Percentiles rank a stretch among this genome's conserved stretches.
These are phyloP conservation scores for Rosa chinensis DNA, from an alignment of 306 rosid species.

Conservation along the genomic window DNA sequence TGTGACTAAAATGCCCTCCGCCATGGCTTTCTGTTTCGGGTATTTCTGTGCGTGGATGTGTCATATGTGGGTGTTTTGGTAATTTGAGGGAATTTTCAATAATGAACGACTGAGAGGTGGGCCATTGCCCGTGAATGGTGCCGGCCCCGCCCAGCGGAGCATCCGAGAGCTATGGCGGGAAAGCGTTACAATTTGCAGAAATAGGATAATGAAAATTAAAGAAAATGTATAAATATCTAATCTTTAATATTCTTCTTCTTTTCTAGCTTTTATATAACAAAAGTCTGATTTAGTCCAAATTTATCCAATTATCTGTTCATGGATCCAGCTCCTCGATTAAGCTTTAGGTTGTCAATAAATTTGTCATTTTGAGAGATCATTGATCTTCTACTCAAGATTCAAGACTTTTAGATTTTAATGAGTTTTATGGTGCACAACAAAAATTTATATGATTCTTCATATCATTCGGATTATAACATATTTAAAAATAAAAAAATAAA, in stretches of 20 bases:
- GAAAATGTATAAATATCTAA: neutral
- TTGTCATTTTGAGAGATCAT: too few relatives aligned
- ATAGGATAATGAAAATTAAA: neutral
- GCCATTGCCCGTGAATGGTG: neutral
- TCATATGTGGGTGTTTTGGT: constrained; percentile 10
- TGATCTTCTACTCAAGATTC: too few relatives aligned
- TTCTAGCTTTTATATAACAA: too few relatives aligned
- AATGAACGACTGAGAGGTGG: neutral
- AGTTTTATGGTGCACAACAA: too few relatives aligned
- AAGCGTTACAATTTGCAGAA: neutral
- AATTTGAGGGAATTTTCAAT: neutral
- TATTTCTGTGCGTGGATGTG: neutral
- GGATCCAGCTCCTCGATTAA: too few relatives aligned
- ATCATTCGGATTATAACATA: too few relatives aligned
- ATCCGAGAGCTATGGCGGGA: constrained; percentile 19
- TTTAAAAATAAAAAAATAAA: too few relatives aligned
- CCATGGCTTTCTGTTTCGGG: neutral
- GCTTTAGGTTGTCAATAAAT: too few relatives aligned
- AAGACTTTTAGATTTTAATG: too few relatives aligned
- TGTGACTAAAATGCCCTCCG: constrained; percentile 2
- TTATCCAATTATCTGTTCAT: too few relatives aligned
- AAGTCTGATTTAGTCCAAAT: too few relatives aligned
- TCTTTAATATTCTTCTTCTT: neutral
- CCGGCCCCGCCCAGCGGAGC: constrained; percentile 9
- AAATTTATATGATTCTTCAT: too few relatives aligned